Evolutionary conservation across 139 green algal species (phyloP).

Genomic region (Deuterostichococcus epilithicus): DNA sequence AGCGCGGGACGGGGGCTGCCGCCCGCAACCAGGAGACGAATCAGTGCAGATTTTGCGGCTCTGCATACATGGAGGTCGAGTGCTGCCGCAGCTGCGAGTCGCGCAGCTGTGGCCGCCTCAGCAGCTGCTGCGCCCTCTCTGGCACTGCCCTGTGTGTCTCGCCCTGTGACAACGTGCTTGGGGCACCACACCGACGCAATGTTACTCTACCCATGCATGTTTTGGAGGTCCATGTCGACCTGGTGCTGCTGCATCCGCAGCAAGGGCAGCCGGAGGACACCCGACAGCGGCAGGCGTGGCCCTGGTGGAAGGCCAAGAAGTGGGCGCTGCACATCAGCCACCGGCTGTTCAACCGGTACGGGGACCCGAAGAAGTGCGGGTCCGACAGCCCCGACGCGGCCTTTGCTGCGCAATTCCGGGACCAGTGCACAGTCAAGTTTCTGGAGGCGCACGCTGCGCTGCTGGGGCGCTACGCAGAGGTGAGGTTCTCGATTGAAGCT

Average conservation of each 20-base stretch:
- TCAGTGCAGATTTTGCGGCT: too few species aligned
- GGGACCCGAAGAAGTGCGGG: conserved; percentile 48
- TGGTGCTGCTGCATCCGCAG: conserved; percentile 30
- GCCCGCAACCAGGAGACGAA: too few species aligned
- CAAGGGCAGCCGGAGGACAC: conserved; percentile 59
- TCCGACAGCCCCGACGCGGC: conserved; percentile 38
- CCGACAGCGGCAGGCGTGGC: conserved; percentile 59
- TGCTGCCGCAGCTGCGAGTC: too few species aligned
- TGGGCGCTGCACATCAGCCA: conserved; percentile 89
- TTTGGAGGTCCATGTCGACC: background rate
- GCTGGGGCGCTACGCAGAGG: conserved; percentile 48
- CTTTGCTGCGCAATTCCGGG: conserved; percentile 66
- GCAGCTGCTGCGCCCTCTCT: conserved; percentile 1
- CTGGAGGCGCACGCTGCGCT: conserved; percentile 70
- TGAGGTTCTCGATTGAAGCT: background rate
- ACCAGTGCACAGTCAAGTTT: conserved; percentile 62
- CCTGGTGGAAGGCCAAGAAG: conserved; percentile 97
- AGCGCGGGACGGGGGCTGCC: too few species aligned
- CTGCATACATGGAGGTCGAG: too few species aligned
- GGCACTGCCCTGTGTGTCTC: too few species aligned
- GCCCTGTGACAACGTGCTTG: too few species aligned
- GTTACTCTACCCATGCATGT: too few species aligned
- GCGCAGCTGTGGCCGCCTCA: too few species aligned
- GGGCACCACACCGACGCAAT: too few species aligned
- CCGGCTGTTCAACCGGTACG: conserved; percentile 71